Base-by-base conservation (phyloP, 805 yeast species). In the Ogataea thermomethanolica region DNA sequence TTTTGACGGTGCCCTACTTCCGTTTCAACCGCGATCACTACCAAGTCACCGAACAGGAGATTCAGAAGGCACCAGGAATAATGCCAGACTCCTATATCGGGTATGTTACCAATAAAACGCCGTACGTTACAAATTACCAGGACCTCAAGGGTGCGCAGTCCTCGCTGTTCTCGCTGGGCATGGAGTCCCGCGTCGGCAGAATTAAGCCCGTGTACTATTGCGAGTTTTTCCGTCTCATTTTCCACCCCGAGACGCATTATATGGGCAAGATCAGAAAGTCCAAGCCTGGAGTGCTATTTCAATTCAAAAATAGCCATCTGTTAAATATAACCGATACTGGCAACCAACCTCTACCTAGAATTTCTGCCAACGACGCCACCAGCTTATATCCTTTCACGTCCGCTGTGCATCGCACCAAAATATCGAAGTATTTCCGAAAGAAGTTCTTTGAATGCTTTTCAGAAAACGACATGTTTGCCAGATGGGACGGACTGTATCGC, bases 201-300 rank as follows among this genome's bases (percentile, higher is more conserved):
- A 28, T 39, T n/a, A 45, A 40, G 28, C 25, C 44, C 2, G 20
- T 50, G 3, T 49, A 49, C 31, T 32, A 27, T 8, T 53, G 60
- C 33, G 51, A 50, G 17, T 54, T 47, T 35, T 61, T 61, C 31
- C 12, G 33, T 3, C 11, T 60, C 10, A 21, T 25, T 5, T 64
- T 45, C 38, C 55, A 48, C 40, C 59, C 54, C 11, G 37, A 44
- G 12, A 13, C 35, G 1, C 56, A 55, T 33, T 55, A 39, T 29
- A 3, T 58, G 14, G 58, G 59, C 1, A 46, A 43, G 30, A 49
- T 55, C 5, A 39, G 66, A n/a, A 64, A 64, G 34, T 58, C 66
- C 0, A 51, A 44, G 15, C 69, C 69, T 1, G 63, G 59, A 0
- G 10, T 61, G 1, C 25, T 55, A 28, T 32, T 60, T 7, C 15